phyloP scores from a whole-genome alignment of 345 rosid species.

The Linum lewisii region DNA sequence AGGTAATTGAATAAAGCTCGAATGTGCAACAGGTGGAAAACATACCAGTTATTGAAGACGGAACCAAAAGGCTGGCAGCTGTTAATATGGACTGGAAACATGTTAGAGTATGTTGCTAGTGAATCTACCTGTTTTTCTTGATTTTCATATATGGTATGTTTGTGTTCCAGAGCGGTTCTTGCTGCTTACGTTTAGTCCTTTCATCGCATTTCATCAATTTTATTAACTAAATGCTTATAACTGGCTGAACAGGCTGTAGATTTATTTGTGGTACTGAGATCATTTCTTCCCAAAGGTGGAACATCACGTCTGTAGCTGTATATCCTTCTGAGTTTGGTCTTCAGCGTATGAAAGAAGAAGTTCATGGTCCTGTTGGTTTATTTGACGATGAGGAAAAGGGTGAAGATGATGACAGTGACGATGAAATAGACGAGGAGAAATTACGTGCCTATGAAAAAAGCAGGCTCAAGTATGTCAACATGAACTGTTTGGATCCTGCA shows the following conservation, averaged over 20 bases:
- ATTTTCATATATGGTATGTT: too few species aligned
- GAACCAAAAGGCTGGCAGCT: not conserved
- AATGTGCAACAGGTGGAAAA: conserved; percentile 47
- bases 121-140: too few species aligned
- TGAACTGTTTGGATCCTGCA: too few species aligned
- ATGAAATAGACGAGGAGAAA: conserved; percentile 49
- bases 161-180: too few species aligned
- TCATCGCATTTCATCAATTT: not conserved
- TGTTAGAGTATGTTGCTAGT: not conserved
- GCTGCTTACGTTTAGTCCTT: too few species aligned
- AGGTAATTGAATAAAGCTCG: not conserved
- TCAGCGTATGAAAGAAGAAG: conserved; percentile 76
- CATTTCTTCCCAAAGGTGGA: conserved; percentile 82
- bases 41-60: conserved; percentile 18
- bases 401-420: conserved; percentile 22
- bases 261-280: conserved; percentile 61
- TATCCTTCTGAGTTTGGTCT: conserved; percentile 92
- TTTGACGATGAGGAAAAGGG: conserved; percentile 41
- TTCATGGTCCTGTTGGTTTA: conserved; percentile 76
- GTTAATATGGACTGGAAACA: not conserved
- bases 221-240: not conserved
- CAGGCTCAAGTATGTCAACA: conserved; percentile 77
- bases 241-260: conserved; percentile 48
- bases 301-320: conserved; percentile 55
- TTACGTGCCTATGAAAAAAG: conserved; percentile 72